Conservation (phyloP, 208 protist genomes). For the Wallacemonas sp. region DNA sequence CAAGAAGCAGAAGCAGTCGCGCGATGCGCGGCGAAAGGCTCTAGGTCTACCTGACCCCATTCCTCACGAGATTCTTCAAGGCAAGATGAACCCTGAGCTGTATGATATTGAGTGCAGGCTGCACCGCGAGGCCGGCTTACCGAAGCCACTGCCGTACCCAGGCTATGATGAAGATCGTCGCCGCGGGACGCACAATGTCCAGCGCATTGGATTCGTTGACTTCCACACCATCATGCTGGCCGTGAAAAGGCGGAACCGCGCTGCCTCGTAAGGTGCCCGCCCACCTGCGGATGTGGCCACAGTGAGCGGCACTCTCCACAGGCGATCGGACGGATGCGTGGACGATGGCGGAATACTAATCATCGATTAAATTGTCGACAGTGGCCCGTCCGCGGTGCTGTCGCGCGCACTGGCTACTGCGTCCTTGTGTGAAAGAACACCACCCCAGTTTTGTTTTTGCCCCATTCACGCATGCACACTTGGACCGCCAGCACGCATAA, state of each 20-base stretch:
- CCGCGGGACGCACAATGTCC: conserved; percentile 10
- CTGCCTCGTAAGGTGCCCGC: too few species aligned
- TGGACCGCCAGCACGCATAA: too few species aligned
- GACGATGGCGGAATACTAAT: too few species aligned
- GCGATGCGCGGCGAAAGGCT: conserved; percentile 28
- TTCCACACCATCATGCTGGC: conserved; percentile 56
- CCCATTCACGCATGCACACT: too few species aligned
- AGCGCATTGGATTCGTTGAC: conserved; percentile 73
- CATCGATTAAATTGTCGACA: too few species aligned
- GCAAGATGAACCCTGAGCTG: conserved; percentile 75
- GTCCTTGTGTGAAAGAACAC: too few species aligned
- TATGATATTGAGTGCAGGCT: conserved; percentile 84
- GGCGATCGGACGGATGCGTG: too few species aligned
- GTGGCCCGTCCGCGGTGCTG: too few species aligned
- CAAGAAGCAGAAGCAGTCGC: conserved; percentile 46
- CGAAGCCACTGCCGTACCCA: conserved; percentile 62
- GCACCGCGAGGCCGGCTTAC: conserved; percentile 73
- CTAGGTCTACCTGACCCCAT: conserved; percentile 31
- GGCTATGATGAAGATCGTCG: conserved; percentile 24
- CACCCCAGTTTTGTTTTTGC: too few species aligned
- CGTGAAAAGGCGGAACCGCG: conserved; percentile 19
- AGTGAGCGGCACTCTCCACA: too few species aligned
- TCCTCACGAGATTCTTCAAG: conserved; percentile 52
- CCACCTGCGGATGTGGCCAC: too few species aligned
- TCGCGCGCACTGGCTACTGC: too few species aligned